A percentile compares a stretch with the other conserved stretches of the same genome.
These are phyloP conservation scores for Styphnolobium japonicum DNA, from an alignment of 306 rosid genomes.

Conservation along the genomic window DNA sequence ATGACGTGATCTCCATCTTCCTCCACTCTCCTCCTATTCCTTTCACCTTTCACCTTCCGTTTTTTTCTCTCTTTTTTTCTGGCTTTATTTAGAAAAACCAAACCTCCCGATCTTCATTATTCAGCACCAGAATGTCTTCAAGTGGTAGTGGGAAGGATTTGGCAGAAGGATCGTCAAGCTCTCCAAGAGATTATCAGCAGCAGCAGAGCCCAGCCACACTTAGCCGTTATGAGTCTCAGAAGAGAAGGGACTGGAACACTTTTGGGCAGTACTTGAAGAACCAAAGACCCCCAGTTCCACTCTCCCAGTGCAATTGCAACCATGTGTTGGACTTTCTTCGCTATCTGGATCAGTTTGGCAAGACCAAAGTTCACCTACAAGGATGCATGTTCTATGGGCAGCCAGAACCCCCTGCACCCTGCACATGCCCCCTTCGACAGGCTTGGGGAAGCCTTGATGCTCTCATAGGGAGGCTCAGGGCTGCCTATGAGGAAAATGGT, in stretches of 20 bases:
- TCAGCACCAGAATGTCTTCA: conserved; percentile 39
- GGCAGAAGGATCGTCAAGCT: conserved; percentile 59
- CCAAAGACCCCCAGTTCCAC: conserved; percentile 82
- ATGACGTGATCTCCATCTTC: conserved; percentile 67
- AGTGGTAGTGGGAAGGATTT: conserved; percentile 51
- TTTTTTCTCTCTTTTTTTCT: not conserved
- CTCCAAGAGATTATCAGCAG: conserved; percentile 24
- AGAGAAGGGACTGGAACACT: conserved; percentile 98
- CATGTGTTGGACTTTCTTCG: conserved; percentile 89
- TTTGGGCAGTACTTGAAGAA: conserved; percentile 94
- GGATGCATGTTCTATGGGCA: conserved; percentile 93
- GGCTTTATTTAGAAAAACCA: conserved; percentile 35
- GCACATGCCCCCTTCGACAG: conserved; percentile 89
- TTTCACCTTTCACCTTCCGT: conserved; percentile 54
- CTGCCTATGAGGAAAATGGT: conserved; percentile 95
- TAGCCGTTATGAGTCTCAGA: conserved; percentile 93
- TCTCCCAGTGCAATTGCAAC: conserved; percentile 80
- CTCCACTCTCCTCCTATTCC: conserved; percentile 60
- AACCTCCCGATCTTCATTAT: conserved; percentile 12
- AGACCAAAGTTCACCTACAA: conserved; percentile 89
- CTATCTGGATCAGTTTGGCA: conserved; percentile 92
- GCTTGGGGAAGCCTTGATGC: conserved; percentile 99
- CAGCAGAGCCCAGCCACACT: conserved; percentile 50
- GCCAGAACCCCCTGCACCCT: conserved; percentile 97
- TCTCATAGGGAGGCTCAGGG: conserved; percentile 91